phyloP scores from a whole-genome alignment of 768 basidiomycete genomes.

The Phlebiopsis flavidoalba region DNA sequence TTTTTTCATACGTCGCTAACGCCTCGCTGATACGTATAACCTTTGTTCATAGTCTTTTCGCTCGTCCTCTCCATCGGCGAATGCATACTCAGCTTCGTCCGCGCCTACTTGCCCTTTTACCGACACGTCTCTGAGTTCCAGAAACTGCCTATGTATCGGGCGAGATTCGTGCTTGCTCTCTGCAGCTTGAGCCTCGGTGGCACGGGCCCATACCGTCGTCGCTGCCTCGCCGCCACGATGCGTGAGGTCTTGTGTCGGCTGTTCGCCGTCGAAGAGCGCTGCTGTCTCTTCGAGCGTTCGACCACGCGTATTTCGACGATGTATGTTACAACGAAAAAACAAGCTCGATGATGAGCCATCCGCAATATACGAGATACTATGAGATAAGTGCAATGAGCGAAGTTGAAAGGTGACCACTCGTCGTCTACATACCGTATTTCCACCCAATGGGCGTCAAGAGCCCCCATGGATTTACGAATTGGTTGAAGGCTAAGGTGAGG shows the following conservation, averaged over 20 bases:
- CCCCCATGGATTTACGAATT: slow-evolving; percentile 77
- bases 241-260: slow-evolving; percentile 34
- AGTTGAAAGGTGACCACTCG: background rate
- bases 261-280: slow-evolving; percentile 62
- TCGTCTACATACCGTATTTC: slow-evolving; percentile 31
- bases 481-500: slow-evolving; percentile 70
- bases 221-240: slow-evolving; percentile 47
- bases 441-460: slow-evolving; percentile 38
- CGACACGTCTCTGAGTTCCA: slow-evolving; percentile 8
- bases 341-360: slow-evolving; percentile 60
- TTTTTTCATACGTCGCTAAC: background rate
- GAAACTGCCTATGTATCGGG: slow-evolving; percentile 3
- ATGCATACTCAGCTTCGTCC: background rate
- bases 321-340: slow-evolving; percentile 52
- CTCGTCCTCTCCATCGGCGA: background rate
- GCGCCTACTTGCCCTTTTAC: slow-evolving; percentile 1
- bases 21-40: background rate
- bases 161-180: background rate
- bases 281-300: slow-evolving; percentile 73
- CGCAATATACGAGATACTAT: slow-evolving; percentile 60
- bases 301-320: slow-evolving; percentile 58
- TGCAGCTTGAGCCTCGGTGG: background rate
- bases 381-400: background rate
- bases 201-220: slow-evolving; percentile 23
- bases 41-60: background rate